These are phyloP conservation scores for Metschnikowia noctiluminum DNA, from an alignment of 805 yeast genomes.

Conservation along the genomic window DNA sequence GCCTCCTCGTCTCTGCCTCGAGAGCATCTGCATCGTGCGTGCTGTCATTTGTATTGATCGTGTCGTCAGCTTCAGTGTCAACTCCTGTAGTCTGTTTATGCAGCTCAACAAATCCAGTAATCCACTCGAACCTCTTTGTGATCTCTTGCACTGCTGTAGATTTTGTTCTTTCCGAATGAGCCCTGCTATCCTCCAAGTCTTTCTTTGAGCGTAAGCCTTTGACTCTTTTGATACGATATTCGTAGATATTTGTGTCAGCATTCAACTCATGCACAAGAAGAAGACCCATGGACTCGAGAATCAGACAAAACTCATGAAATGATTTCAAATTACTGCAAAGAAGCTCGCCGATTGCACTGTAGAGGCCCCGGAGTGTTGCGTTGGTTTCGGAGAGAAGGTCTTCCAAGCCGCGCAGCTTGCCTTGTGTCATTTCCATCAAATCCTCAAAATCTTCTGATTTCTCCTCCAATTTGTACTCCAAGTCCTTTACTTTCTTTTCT, in stretches of 20 bases:
- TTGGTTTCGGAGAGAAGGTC: slow-evolving; percentile 6
- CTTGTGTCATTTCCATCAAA: slow-evolving; percentile 38
- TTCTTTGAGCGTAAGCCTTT: slow-evolving; percentile 64
- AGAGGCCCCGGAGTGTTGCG: neutral
- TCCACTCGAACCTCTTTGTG: slow-evolving; percentile 45
- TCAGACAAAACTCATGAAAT: slow-evolving; percentile 48
- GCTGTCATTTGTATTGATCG: neutral
- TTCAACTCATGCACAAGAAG: slow-evolving; percentile 47
- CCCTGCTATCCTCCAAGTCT: slow-evolving; percentile 7
- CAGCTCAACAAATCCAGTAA: slow-evolving; percentile 25
- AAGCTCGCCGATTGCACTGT: slow-evolving; percentile 25
- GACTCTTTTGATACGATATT: slow-evolving; percentile 63
- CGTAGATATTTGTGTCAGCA: slow-evolving; percentile 24
- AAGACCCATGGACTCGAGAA: slow-evolving; percentile 75
- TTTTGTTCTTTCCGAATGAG: slow-evolving; percentile 14
- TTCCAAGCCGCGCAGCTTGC: slow-evolving; percentile 23
- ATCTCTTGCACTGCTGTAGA: slow-evolving; percentile 40
- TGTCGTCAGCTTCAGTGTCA: slow-evolving; percentile 1
- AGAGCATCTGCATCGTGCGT: slow-evolving; percentile 5
- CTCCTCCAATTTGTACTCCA: slow-evolving; percentile 43
- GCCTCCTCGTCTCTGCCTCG: slow-evolving; percentile 4
- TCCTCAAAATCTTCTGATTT: slow-evolving; percentile 40
- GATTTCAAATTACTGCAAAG: slow-evolving; percentile 24
- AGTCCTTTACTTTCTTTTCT: slow-evolving; percentile 49
- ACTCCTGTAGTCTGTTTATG: neutral